Base-by-base conservation (phyloP, 2,329 filamentous ascomycete genomes). In the Pseudocercospora cruenta region DNA sequence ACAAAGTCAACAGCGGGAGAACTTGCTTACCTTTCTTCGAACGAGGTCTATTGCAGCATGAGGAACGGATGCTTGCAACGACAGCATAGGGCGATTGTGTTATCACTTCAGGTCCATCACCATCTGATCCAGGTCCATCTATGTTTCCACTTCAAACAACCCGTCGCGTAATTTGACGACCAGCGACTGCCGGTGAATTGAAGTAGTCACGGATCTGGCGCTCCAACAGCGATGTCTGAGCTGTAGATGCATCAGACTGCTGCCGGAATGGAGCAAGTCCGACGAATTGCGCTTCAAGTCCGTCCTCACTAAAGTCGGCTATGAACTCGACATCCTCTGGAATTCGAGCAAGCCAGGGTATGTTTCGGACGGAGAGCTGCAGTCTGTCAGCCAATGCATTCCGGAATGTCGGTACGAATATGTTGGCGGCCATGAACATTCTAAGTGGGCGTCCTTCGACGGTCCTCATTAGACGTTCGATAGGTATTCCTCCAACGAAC, bases 291-390 rank as follows among this genome's bases (percentile, higher is more conserved):
- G 4, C 51, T 14, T n/a, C 24, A 26, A 55, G 22, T 4, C 51
- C 51, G 16, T 55, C 51, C 33, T 24, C 22, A n/a, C 22, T 28
- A 22, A 28, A 26, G 24, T 55, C 51, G 16, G 51, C 51, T n/a
- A 55, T n/a, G 51, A 55, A 55, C 51, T 55, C 51, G 16, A 55
- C 51, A 55, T 55, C 51, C 7, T 26, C 51, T 28, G 51, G 51
- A 9, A 55, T n/a, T 12, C 16, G 22, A 19, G 7, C 22, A 19
- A 55, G 19, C 51, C 51, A 55, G 7, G 16, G 51, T 16, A 55
- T 31, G 24, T 31, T 31, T 19, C 7, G 10, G 16, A n/a, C 12
- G 10, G 39, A 43, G 39, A 43, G 39, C 39, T 43, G 39, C 12
- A 55, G 24, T 31, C 51, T 24, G 10, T n/a, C 7, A n/a, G 22